These are phyloP conservation scores for Lipomyces chichibuensis DNA, from an alignment of 805 yeast species.

Conservation along the genomic window DNA sequence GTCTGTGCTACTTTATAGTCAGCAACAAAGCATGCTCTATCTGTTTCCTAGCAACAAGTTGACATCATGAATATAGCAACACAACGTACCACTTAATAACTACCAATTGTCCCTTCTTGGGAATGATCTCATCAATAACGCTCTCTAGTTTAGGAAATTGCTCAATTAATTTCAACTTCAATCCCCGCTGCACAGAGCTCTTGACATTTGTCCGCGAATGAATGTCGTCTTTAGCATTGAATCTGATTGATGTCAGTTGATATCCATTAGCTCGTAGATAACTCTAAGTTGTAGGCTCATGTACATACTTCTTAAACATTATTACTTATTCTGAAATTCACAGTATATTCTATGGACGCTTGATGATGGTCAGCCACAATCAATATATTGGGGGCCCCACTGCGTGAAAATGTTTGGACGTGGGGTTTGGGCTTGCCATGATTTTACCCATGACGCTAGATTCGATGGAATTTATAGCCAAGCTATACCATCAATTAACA, in stretches of 20 bases:
- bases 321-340: neutral
- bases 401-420: neutral
- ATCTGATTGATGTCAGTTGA: constrained; percentile 10
- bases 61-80: neutral
- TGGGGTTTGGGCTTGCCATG: neutral
- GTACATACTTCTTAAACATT: neutral
- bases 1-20: constrained; percentile 56
- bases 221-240: constrained; percentile 71
- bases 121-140: constrained; percentile 77
- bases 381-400: neutral
- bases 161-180: constrained; percentile 70
- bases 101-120: constrained; percentile 82
- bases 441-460: too few relatives aligned
- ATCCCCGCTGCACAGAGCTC: constrained; percentile 90
- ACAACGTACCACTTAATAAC: constrained; percentile 64
- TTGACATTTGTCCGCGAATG: constrained; percentile 90
- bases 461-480: too few relatives aligned
- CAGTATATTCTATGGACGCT: neutral
- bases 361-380: neutral
- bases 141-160: constrained; percentile 78
- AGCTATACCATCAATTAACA: too few relatives aligned
- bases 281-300: neutral
- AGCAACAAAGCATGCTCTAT: neutral
- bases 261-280: neutral
- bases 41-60: too few relatives aligned